Evolutionary conservation across 768 basidiomycete genomes (phyloP).

Genomic region (Mycena vitilis): DNA sequence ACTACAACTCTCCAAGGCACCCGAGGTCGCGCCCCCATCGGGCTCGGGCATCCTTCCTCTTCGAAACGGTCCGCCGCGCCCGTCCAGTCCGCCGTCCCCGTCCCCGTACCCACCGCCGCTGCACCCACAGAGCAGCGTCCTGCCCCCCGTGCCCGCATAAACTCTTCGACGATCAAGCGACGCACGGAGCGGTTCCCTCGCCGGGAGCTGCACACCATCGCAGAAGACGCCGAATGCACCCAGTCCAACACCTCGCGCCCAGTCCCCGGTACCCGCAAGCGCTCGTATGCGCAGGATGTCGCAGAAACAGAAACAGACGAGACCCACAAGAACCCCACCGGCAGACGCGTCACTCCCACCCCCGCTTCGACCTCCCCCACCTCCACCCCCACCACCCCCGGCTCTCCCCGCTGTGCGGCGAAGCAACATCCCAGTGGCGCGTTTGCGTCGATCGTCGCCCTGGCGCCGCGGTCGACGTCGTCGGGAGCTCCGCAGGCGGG

Average conservation of each 20-base stretch:
- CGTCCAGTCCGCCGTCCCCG: background rate
- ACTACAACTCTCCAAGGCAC: background rate
- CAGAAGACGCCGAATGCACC: slow-evolving; percentile 3
- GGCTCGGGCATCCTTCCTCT: slow-evolving; percentile 24
- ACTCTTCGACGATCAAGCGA: slow-evolving; percentile 23
- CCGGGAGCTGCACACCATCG: slow-evolving; percentile 12
- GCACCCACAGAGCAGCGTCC: slow-evolving; percentile 1
- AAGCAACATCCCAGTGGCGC: background rate
- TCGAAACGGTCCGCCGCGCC: background rate
- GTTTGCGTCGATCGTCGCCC: slow-evolving; percentile 5
- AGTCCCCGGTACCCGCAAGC: slow-evolving; percentile 3
- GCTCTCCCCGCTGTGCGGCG: slow-evolving; percentile 25
- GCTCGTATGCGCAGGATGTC: slow-evolving; percentile 14
- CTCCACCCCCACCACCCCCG: slow-evolving; percentile 8
- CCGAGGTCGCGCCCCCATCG: slow-evolving; percentile 15
- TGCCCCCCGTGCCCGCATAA: slow-evolving; percentile 3
- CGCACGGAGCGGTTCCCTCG: slow-evolving; percentile 21
- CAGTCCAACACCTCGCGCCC: slow-evolving; percentile 2
- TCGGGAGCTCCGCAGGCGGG: slow-evolving; percentile 27
- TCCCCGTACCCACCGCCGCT: too few species aligned
- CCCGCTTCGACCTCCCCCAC: background rate
- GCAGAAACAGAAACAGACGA: background rate
- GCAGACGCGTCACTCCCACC: slow-evolving; percentile 20
- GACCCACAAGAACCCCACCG: slow-evolving; percentile 1
- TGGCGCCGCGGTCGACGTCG: slow-evolving; percentile 25